phyloP scores from a whole-genome alignment of 208 protist genomes.

The Trichomonas gallinae region DNA sequence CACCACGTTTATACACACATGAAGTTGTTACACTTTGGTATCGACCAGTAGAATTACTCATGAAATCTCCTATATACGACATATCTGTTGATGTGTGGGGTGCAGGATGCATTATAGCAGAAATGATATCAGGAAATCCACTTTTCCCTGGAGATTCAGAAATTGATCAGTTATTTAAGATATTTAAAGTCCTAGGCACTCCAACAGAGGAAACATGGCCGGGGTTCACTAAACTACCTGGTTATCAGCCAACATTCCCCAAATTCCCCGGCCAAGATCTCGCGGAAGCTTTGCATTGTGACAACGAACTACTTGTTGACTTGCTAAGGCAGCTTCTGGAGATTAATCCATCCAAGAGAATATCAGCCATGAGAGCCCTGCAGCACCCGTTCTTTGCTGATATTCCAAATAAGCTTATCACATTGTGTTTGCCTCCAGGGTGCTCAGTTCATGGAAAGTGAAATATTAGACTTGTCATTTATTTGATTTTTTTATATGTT shows the following conservation, averaged over 20 bases:
- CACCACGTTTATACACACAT: conserved; percentile 42
- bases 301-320: background rate
- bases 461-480: no score
- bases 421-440: background rate
- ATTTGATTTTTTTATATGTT: no score
- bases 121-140: background rate
- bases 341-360: background rate
- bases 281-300: background rate
- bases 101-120: conserved; percentile 7
- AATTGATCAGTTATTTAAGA: conserved; percentile 9
- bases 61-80: conserved; percentile 15
- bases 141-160: conserved; percentile 19
- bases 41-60: conserved; percentile 39
- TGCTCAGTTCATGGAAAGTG: background rate
- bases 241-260: background rate
- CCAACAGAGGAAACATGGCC: conserved; percentile 37
- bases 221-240: conserved; percentile 32
- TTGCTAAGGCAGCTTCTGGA: background rate
- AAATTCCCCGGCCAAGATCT: background rate
- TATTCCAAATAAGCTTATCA: background rate
- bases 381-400: background rate
- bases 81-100: conserved; percentile 2
- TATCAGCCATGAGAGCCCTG: background rate
- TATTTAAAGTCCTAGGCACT: conserved; percentile 28
- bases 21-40: conserved; percentile 51